Evolutionary conservation across 208 protist genomes (phyloP).

Genomic region (Trichomonas vaginalis): DNA sequence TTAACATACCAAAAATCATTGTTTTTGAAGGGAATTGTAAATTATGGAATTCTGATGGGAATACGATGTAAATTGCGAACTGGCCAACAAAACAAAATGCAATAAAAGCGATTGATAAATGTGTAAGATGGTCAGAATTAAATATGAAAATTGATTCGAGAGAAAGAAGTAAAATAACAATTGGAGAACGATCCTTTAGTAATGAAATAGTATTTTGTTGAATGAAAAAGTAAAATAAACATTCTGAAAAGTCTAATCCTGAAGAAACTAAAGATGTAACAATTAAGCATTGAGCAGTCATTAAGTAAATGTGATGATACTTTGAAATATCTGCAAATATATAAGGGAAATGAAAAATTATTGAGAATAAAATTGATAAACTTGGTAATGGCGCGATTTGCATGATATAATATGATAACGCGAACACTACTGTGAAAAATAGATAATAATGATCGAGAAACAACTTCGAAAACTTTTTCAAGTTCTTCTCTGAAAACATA

Average conservation of each 20-base stretch:
- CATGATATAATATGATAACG: background rate
- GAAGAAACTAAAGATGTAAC: background rate
- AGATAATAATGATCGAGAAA: too few relatives aligned
- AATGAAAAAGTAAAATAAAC: background rate
- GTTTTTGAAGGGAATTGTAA: background rate
- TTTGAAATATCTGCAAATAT: background rate
- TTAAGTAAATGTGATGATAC: background rate
- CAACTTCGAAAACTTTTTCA: too few relatives aligned
- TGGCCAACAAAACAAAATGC: background rate
- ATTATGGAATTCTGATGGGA: background rate
- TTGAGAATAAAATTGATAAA: background rate
- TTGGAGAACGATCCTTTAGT: background rate
- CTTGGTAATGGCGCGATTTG: background rate
- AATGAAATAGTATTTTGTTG: background rate
- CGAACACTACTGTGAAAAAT: background rate
- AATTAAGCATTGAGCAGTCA: background rate
- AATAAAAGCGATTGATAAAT: background rate
- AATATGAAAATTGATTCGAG: background rate
- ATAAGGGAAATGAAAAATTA: background rate
- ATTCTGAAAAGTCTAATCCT: background rate
- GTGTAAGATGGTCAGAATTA: background rate
- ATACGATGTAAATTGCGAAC: background rate
- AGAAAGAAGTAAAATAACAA: background rate
- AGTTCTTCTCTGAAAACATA: too few relatives aligned
- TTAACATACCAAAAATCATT: background rate